These are phyloP conservation scores for Medicago lupulina DNA, from an alignment of 306 rosid species.

Conservation along the genomic window DNA sequence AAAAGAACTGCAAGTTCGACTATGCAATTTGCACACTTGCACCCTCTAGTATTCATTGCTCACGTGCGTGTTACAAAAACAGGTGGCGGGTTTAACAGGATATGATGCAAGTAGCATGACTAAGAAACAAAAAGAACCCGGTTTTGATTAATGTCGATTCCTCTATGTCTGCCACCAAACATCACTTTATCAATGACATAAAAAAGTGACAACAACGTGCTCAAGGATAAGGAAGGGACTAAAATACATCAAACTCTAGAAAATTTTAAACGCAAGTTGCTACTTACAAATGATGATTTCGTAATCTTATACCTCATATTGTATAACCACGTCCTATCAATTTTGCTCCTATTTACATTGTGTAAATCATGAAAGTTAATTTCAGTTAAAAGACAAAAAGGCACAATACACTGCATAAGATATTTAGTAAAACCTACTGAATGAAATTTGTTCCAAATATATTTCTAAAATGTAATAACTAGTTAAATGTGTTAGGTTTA, in stretches of 20 bases:
- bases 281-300: slow-evolving; percentile 21
- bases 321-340: too few species aligned
- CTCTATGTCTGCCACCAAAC: slow-evolving; percentile 36
- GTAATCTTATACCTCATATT: slow-evolving; percentile 8
- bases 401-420: too few species aligned
- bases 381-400: background rate
- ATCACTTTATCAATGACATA: slow-evolving; percentile 36
- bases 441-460: too few species aligned
- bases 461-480: too few species aligned
- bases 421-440: too few species aligned
- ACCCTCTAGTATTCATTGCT: background rate
- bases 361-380: too few species aligned
- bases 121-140: slow-evolving; percentile 39
- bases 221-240: slow-evolving; percentile 47
- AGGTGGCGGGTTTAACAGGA: slow-evolving; percentile 28
- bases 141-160: slow-evolving; percentile 34
- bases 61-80: background rate
- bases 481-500: too few species aligned
- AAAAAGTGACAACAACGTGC: slow-evolving; percentile 33
- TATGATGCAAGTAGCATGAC: slow-evolving; percentile 29
- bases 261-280: slow-evolving; percentile 35
- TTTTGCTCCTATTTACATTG: background rate
- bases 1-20: background rate
- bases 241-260: slow-evolving; percentile 37
- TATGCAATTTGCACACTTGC: background rate